These are phyloP conservation scores for sorghum (Sorghum bicolor) DNA, from an alignment of 176 grass and related monocot species.

Conservation along the genomic window Sorghum_bicolor_NCBIv3 NC_012873.2:8178001-8178500, in stretches of 20 bases:
- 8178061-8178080: background rate
- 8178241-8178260: constrained; percentile 25
- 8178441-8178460: background rate
- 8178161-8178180: background rate
- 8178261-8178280: constrained; percentile 37
- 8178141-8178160: background rate
- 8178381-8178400: background rate
- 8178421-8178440: constrained; percentile 38
- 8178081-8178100: background rate
- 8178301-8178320: constrained; percentile 28
- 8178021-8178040: constrained; percentile 41
- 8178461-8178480: background rate
- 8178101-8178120: background rate
- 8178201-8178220: background rate
- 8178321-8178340: constrained; percentile 53
- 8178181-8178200: background rate
- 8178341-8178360: constrained; percentile 36
- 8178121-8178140: background rate
- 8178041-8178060: constrained; percentile 21
- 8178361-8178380: too few species aligned
- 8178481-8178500: too few species aligned
- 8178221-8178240: background rate
- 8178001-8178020: constrained; percentile 24
- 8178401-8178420: background rate
- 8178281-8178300: constrained; percentile 48